Base-by-base conservation (phyloP, 2,329 filamentous ascomycete genomes). In the Phialocephala subalpina region DNA sequence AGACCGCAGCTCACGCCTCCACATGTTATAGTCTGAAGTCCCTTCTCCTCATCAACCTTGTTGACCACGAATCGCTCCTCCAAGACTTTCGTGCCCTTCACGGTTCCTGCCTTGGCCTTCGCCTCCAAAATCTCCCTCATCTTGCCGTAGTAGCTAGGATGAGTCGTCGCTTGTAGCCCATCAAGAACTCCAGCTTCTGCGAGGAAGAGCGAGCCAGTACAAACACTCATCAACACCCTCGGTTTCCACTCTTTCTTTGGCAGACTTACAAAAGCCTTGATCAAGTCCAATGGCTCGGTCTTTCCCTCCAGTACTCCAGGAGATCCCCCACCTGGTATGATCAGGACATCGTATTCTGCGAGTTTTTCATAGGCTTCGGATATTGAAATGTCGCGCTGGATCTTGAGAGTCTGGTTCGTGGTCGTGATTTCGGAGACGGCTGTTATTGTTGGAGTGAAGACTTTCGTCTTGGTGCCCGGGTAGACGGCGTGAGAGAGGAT, bases 1-100 rank as follows among this genome's bases (percentile, higher is more conserved):
- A 96, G 83, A 77, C 93, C 92, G 80, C 90, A 89, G 79, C 88
- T 90, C 72, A 92, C 84, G 72, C 93, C 93, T 72, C 92, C 92
- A 71, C 87, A 86, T 71, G 93, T 97, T 75, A 97, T 87, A 72
- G 97, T 87, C 69, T 92, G 81, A 77, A 88, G 80, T 35, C 85
- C 84, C 36, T 62, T 66, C 47, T 63, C 60, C 53, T 62, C 65
- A 49, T 63, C 62, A 27, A 52, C 35, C 29, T 57, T 47, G 52
- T 71, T 70, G 20, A 69, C 70, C 20, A 72, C 67, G 63, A 69
- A 71, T 29, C 65, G 60, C 40, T 65, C 67, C 20, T 65, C 57
- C 29, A 64, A 22, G 6, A 68, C 63, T 25, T 63, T 53, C 49
- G 63, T 49, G 1, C 63, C 27, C 33, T 57, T 20, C 63, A 62